Percentiles rank a stretch among this genome's conserved stretches.
Conservation (phyloP, 768 basidiomycete genomes). For the Podaxis pistillaris region DNA sequence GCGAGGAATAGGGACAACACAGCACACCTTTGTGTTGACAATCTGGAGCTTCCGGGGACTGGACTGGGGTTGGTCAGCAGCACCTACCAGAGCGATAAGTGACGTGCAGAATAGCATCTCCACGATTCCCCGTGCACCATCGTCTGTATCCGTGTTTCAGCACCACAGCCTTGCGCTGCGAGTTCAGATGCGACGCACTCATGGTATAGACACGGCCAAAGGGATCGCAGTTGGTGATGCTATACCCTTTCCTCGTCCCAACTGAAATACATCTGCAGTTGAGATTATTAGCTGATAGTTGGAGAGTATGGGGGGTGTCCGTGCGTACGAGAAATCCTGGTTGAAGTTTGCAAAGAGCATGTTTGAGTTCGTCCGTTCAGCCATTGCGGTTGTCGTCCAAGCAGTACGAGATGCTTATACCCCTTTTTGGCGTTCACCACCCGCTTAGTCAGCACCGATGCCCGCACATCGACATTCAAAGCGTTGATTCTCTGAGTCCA, state of each 20-base stretch:
- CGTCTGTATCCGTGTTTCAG: conserved; percentile 48
- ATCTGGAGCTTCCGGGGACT: conserved; percentile 95
- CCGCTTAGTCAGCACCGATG: not conserved
- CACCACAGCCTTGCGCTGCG: not conserved
- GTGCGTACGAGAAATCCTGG: conserved; percentile 88
- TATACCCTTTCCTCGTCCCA: conserved; percentile 93
- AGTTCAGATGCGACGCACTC: conserved; percentile 53
- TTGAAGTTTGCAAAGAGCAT: conserved; percentile 94
- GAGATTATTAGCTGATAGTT: not conserved
- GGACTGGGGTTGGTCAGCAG: conserved; percentile 87
- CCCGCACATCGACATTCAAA: no score
- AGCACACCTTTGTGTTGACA: conserved; percentile 91
- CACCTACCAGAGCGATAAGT: conserved; percentile 94
- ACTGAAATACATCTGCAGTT: conserved; percentile 79
- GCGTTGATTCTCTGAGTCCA: no score
- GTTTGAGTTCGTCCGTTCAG: conserved; percentile 40
- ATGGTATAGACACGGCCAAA: conserved; percentile 94
- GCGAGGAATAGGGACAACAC: not conserved
- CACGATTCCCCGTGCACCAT: conserved; percentile 93
- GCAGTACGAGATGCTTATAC: not conserved
- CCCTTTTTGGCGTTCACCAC: not conserved
- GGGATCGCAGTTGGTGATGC: conserved; percentile 97
- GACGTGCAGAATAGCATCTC: conserved; percentile 99
- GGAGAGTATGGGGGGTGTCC: not conserved
- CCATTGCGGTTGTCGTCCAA: conserved; percentile 26